A percentile compares a stretch with the other conserved stretches of the same genome.
Conservation (phyloP, 768 basidiomycete genomes). For the Chlorophyllum brunneum region DNA sequence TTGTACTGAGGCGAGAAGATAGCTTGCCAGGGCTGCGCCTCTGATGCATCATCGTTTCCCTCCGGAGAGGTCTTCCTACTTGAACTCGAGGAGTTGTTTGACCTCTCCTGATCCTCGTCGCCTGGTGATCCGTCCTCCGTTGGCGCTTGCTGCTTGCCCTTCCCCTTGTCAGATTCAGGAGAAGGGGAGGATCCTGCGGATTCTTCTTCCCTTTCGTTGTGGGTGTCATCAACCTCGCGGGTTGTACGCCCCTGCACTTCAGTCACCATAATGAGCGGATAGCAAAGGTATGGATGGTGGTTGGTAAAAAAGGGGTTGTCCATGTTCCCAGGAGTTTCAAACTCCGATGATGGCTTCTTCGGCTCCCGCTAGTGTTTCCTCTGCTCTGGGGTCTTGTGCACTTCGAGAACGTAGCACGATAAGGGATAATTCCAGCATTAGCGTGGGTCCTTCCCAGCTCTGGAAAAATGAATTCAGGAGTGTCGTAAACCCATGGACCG, state of each 20-base stretch:
- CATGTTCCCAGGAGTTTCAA: not conserved
- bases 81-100: not conserved
- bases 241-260: not conserved
- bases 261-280: not conserved
- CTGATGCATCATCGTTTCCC: not conserved
- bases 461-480: too few relatives aligned
- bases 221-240: not conserved
- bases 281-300: not conserved
- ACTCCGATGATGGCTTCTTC: slow-evolving; percentile 4
- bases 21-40: slow-evolving; percentile 63
- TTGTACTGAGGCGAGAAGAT: slow-evolving; percentile 74
- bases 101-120: not conserved
- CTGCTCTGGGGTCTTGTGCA: too few relatives aligned
- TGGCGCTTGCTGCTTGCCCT: slow-evolving; percentile 1
- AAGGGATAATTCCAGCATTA: too few relatives aligned
- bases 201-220: not conserved
- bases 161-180: not conserved
- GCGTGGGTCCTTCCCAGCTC: too few relatives aligned
- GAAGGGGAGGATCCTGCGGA: not conserved
- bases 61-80: not conserved
- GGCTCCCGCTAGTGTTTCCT: too few relatives aligned
- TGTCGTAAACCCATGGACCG: too few relatives aligned
- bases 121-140: not conserved
- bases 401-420: too few relatives aligned
- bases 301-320: not conserved